phyloP scores from a whole-genome alignment of 2,329 filamentous ascomycete species.

The Paraphoma sp. region DNA sequence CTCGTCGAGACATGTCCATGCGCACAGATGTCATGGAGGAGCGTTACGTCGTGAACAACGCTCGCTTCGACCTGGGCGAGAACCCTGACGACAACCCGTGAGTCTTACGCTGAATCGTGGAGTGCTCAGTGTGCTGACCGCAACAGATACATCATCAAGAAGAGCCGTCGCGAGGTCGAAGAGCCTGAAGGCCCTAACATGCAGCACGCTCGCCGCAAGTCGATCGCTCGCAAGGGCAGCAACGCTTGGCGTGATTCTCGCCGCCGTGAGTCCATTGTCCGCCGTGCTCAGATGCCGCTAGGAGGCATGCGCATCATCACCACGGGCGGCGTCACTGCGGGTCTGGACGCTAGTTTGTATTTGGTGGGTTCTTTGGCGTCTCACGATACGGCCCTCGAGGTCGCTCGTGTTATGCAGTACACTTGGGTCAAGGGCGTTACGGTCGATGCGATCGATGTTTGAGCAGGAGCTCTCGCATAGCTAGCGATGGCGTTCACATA shows the following conservation, averaged over 20 bases:
- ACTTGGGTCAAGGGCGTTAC: conserved; percentile 86
- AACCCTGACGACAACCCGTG: conserved; percentile 75
- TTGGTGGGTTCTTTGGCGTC: conserved; percentile 83
- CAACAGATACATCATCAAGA: conserved; percentile 83
- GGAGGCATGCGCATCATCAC: conserved; percentile 77
- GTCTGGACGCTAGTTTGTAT: conserved; percentile 84
- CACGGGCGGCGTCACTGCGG: conserved; percentile 77
- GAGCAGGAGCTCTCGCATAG: conserved; percentile 40
- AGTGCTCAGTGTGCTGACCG: conserved; percentile 54
- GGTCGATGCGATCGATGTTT: conserved; percentile 85
- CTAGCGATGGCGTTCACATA: conserved; percentile 31
- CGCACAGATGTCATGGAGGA: conserved; percentile 84
- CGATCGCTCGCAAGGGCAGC: conserved; percentile 74
- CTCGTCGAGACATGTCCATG: conserved; percentile 73
- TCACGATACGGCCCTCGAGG: conserved; percentile 76
- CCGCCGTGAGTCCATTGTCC: conserved; percentile 80
- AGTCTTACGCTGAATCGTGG: conserved; percentile 3
- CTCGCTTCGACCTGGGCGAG: conserved; percentile 80
- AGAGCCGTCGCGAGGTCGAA: conserved; percentile 47
- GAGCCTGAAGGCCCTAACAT: conserved; percentile 63
- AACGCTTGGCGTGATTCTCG: conserved; percentile 80
- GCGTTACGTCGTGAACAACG: conserved; percentile 89
- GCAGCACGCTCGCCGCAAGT: conserved; percentile 49
- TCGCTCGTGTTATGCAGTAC: conserved; percentile 78
- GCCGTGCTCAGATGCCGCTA: conserved; percentile 77